These are phyloP conservation scores for Nepenthes mirabilis DNA, from an alignment of 148 eudicot species.

Conservation along the genomic window DNA sequence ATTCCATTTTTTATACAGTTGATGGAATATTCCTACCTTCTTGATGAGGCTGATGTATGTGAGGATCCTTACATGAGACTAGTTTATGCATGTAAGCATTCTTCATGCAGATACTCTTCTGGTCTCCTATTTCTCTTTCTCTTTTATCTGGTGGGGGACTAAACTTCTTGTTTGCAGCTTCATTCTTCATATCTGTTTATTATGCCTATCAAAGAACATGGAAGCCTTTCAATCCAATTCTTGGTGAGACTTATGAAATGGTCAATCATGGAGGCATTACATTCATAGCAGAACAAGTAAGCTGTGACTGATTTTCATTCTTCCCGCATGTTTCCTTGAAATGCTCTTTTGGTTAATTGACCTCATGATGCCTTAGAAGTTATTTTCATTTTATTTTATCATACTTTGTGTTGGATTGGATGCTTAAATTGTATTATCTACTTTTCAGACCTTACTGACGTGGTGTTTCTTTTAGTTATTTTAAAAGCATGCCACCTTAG, in stretches of 20 bases:
- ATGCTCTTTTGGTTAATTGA: neutral
- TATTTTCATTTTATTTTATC: neutral
- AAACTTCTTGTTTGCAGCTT: conserved; percentile 2
- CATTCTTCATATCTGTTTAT: conserved; percentile 14
- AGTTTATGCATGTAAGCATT: conserved; percentile 73
- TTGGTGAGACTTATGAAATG: conserved; percentile 80
- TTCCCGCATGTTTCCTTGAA: neutral
- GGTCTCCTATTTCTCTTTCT: neutral
- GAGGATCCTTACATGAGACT: conserved; percentile 90
- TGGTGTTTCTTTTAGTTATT: neutral
- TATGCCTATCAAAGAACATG: conserved; percentile 29
- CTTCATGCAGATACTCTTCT: neutral
- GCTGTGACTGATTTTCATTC: neutral
- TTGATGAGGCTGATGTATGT: conserved; percentile 85
- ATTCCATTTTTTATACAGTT: conserved; percentile 36
- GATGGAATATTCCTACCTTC: conserved; percentile 86
- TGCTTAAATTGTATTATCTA: neutral
- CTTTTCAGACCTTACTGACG: neutral
- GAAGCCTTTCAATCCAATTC: conserved; percentile 86
- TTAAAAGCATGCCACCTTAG: neutral
- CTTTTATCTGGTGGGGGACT: neutral
- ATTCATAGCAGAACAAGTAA: conserved; percentile 70
- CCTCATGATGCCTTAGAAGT: neutral
- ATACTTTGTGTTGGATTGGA: neutral
- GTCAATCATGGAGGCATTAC: conserved; percentile 59